Evolutionary conservation across 768 basidiomycete genomes (phyloP).

Genomic region (Pisolithus albus): DNA sequence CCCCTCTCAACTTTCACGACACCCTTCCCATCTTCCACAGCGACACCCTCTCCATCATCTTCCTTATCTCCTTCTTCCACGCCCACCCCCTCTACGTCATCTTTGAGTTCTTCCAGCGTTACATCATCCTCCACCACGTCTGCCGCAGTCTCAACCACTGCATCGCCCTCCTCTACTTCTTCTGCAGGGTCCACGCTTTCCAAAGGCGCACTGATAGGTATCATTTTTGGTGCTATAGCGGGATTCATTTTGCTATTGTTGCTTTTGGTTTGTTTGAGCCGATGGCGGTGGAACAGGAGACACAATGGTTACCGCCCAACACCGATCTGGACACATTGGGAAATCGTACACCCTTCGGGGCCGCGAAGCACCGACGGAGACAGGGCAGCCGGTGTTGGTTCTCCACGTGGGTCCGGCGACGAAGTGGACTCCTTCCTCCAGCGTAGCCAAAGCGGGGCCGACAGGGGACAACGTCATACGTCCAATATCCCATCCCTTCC

Average conservation of each 20-base stretch:
- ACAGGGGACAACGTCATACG: constrained; percentile 10
- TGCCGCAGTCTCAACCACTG: constrained; percentile 22
- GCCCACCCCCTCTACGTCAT: constrained; percentile 17
- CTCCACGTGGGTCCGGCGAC: constrained; percentile 63
- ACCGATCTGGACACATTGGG: constrained; percentile 39
- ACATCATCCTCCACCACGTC: constrained; percentile 22
- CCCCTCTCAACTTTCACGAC: constrained; percentile 26
- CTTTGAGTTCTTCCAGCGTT: constrained; percentile 23
- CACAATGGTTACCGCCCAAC: constrained; percentile 16
- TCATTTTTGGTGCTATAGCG: constrained; percentile 45
- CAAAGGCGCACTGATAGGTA: constrained; percentile 26
- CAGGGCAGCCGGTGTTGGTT: constrained; percentile 52
- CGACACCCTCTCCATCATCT: constrained; percentile 27
- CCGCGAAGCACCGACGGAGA: constrained; percentile 21
- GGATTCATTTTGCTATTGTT: constrained; percentile 54
- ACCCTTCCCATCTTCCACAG: constrained; percentile 14
- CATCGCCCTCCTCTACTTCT: constrained; percentile 2
- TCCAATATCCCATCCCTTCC: constrained; percentile 23
- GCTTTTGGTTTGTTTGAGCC: constrained; percentile 28
- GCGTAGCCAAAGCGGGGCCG: constrained; percentile 21
- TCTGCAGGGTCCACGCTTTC: constrained; percentile 26
- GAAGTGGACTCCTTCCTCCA: constrained; percentile 62
- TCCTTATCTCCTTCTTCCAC: constrained; percentile 13
- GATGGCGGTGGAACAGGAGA: constrained; percentile 20
- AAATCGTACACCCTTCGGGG: constrained; percentile 30